Percentiles rank a stretch among this genome's conserved stretches.
phyloP scores from a whole-genome alignment of 805 yeast species.

The Lipomyces orientalis region DNA sequence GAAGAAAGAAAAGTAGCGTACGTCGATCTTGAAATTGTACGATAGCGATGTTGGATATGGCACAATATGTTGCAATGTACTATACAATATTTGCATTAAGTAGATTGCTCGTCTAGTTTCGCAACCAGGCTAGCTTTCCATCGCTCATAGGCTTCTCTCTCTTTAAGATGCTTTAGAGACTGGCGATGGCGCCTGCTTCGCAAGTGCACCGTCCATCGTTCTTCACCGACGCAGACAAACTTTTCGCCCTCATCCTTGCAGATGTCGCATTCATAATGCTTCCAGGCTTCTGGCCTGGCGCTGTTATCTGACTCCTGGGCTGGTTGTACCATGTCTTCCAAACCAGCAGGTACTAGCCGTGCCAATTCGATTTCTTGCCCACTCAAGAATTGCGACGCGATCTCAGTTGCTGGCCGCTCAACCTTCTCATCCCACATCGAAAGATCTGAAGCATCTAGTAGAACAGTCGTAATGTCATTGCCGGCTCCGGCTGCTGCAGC shows the following conservation, averaged over 20 bases:
- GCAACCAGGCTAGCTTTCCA: conserved; percentile 32
- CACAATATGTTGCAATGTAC: neutral
- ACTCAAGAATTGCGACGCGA: conserved; percentile 52
- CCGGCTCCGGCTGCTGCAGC: conserved; percentile 53
- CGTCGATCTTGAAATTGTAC: conserved; percentile 7
- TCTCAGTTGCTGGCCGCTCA: conserved; percentile 56
- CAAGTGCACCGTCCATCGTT: conserved; percentile 71
- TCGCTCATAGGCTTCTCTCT: conserved; percentile 34
- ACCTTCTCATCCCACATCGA: conserved; percentile 65
- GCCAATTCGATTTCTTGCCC: conserved; percentile 22
- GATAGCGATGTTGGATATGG: neutral
- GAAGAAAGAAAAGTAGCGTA: conserved; percentile 18
- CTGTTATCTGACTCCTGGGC: conserved; percentile 17
- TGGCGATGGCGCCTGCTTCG: conserved; percentile 62
- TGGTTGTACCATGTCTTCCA: conserved; percentile 7
- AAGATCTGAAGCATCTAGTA: conserved; percentile 80
- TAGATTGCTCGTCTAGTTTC: conserved; percentile 3
- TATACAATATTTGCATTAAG: neutral
- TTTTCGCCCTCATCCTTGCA: conserved; percentile 66
- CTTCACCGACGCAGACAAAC: conserved; percentile 72
- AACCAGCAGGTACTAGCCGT: conserved; percentile 41
- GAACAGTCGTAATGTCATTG: conserved; percentile 56
- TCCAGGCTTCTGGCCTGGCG: conserved; percentile 55
- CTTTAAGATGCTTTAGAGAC: conserved; percentile 38
- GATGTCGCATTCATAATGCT: conserved; percentile 67